Base-by-base conservation (phyloP, 192 early-diverging fungal genomes). In the Linnemannia zychae region DNA sequence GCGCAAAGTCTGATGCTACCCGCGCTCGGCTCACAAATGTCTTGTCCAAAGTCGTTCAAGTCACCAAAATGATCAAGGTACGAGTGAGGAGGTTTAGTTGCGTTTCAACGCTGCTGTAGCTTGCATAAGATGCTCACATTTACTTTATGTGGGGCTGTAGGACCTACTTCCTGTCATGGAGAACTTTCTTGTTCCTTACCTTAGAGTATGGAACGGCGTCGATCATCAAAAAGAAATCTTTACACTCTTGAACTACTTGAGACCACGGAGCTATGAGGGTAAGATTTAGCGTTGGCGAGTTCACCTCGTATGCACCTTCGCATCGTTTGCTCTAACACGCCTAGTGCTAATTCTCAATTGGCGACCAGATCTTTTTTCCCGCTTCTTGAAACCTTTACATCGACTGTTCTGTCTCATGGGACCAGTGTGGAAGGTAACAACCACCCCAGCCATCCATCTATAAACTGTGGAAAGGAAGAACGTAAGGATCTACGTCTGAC, bases 21-120 rank as follows among this genome's bases (percentile, higher is more conserved):
- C 77, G 81, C 20, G 72, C 76, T 12, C 36, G 68, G 47, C 78
- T 92, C 17, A 34, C 60, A 2, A 71, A 75, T 34, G 78, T 92
- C 28, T 60, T 92, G 0, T 40, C 63, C 36, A 90, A 89, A 60
- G 57, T 87, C 2, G 66, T 88, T 7, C 67, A 69, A 66, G 77
- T 92, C 67, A 83, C 90, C 2, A 84, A 69, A 18, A 88, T 89
- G 71, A 79, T 87, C 33, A 91, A 90, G 87, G 90, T 89, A 89
- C 28, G 15, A n/a, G n/a, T 46, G 40, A 40, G 16, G 22, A 31
- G 33, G 13, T n/a, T 44, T 44, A 44, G 40, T 6, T 44, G 40
- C 40, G 40, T 44, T 9, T 44, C 9, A 9, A 44, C 40, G 40
- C 40, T n/a, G 40, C 40, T 44, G 40, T 44, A n/a, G n/a, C n/a